phyloP scores from a whole-genome alignment of 1,284 basidiomycete genomes.

The Rhodotorula sp. region DNA sequence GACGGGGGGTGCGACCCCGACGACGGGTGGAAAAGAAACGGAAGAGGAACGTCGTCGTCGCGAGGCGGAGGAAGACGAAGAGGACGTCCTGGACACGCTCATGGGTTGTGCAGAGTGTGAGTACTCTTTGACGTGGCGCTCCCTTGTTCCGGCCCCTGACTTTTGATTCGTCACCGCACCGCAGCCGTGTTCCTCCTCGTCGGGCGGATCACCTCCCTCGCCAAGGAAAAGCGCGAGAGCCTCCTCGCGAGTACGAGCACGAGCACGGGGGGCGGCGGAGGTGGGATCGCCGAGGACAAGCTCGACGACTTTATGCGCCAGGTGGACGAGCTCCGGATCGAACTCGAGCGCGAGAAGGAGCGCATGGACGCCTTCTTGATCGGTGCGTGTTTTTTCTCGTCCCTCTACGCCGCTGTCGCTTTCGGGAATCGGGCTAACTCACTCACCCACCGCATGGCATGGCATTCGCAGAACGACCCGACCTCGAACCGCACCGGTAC shows the following conservation, averaged over 20 bases:
- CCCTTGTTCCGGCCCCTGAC: background rate
- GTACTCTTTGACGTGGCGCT: background rate
- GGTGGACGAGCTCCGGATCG: slow-evolving; percentile 12
- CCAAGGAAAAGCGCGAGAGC: slow-evolving; percentile 22
- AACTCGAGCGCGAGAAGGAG: slow-evolving; percentile 20
- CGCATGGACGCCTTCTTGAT: slow-evolving; percentile 14
- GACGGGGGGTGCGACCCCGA: background rate
- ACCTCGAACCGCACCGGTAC: slow-evolving; percentile 23
- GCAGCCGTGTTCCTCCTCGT: slow-evolving; percentile 24
- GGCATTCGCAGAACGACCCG: slow-evolving; percentile 17
- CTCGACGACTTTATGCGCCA: slow-evolving; percentile 4
- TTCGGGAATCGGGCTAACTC: background rate
- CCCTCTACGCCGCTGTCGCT: background rate
- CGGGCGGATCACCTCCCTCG: slow-evolving; percentile 13
- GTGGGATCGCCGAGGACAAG: slow-evolving; percentile 16
- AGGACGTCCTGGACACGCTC: slow-evolving; percentile 25
- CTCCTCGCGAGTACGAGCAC: background rate
- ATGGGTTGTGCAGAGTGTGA: slow-evolving; percentile 20
- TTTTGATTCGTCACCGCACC: too few species aligned
- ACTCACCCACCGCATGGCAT: too few species aligned
- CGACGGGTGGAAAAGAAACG: background rate
- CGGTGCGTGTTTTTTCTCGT: slow-evolving; percentile 3
- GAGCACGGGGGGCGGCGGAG: background rate
- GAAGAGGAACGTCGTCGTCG: background rate
- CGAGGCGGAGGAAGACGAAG: slow-evolving; percentile 18